Base-by-base conservation (phyloP, 176 grass and related monocot species). In the Typha latifolia region DNA sequence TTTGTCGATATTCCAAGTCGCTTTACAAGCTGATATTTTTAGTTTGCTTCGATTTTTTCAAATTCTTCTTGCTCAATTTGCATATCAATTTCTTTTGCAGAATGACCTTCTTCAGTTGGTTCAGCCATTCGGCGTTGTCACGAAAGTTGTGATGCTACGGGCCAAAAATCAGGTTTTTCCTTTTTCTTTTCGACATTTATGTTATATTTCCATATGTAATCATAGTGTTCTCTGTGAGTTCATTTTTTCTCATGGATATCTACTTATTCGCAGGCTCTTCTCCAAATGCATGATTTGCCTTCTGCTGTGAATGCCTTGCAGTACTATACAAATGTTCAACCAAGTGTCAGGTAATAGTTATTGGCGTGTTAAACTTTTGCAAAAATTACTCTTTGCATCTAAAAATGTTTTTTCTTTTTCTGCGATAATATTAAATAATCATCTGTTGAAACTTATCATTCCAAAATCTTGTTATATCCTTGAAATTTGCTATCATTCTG, bases 261-360 rank as follows among this genome's bases (percentile, higher is more conserved):
- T 75, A 51, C 20, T 64, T 63, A 18, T 29, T 4, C 6, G 0
- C 24, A 99, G 94, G 89, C 94, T 71, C 82, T 93, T 84, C 83
- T 99, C 23, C 94, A 93, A 78, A 93, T 93, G 94, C 83, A 99
- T 64, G 89, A 93, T 74, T 67, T 99, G 62, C 69, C 88, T 61
- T 74, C 86, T 16, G 80, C 94, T n/a, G 69, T 87, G 11, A 82
- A 62, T 64, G 94, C 86, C 5, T 80, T 99, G 63, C 85, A 99
- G 23, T 99, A 99, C 79, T 99, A 99, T 69, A 84, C 69, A 20
- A 69, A 32, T 10, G 89, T 99, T 55, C 94, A 99, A 87, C 89
- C 94, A 49, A 86, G 90, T 47, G 62, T 99, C 22, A 90, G 94
- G 94, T 99, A 84, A 68, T 71, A 3, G 26, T 48, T 77, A 62